Evolutionary conservation across 371 early-diverging fungal genomes (phyloP), one percentile per base, ranked within the genome.

Genomic region (Mucor velutinosus): DNA sequence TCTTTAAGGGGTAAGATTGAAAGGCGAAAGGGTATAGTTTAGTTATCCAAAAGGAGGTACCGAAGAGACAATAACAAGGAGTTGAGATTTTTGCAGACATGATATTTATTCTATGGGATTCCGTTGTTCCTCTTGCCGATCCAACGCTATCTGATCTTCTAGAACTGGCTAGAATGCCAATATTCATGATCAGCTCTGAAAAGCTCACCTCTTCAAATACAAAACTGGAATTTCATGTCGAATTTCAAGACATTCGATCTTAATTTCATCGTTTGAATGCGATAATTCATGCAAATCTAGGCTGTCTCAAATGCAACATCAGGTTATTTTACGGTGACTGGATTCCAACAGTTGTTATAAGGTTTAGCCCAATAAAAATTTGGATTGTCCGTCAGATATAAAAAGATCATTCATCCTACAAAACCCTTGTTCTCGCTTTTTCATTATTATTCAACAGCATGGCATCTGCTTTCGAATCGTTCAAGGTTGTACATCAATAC

Each of bases 401-500:
- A 25, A 25, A 62, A 51, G 32, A n/a, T 19, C 30, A 14, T 4
- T 61, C 21, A 35, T 35, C 35, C 8, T 35, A 35, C 37, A 37
- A 37, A 62, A 51, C 23, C 47, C 47, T 21, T 49, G 45, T 15
- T 62, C 21, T 51, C 21, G 19, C 45, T 45, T 45, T 19, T 53
- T 53, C 19, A 4, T 37, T 37, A 14, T 11, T 37, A 37, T 37
- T 15, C 10, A 53, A 12, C 11, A 57, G 11, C 17, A 73, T 73
- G 73, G 57, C 69, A 29, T 55, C 78, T 33, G 78, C 78, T 25
- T 81, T 81, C 73, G 86, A 86, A 69, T 73, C 80, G 15, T 88
- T 88, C 69, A 79, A 83, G 30, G 80, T 83, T 57, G 86, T 88
- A 14, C 89, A 88, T 57, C 84, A 87, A 67, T 88, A 87, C 59